These are phyloP conservation scores for Austroboletus niveus DNA, from an alignment of 1,284 basidiomycete genomes.

Conservation along the genomic window DNA sequence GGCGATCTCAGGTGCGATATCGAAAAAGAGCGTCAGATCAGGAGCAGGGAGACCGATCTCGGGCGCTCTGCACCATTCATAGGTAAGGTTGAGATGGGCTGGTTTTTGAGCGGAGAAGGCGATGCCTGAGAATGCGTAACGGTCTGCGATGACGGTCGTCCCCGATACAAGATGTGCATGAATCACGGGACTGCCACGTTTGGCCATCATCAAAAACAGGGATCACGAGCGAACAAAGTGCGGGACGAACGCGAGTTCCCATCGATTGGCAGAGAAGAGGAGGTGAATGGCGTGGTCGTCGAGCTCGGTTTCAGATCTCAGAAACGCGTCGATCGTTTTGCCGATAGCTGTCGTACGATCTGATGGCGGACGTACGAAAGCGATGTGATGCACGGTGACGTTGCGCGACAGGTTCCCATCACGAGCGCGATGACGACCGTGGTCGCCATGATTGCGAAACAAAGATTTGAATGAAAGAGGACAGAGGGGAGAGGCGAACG, in stretches of 20 bases:
- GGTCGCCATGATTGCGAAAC: no score
- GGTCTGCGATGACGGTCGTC: conserved; percentile 82
- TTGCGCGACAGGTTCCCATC: neutral
- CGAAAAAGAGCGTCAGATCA: conserved; percentile 87
- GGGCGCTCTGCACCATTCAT: conserved; percentile 82
- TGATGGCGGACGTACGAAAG: conserved; percentile 33
- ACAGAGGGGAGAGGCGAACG: neutral
- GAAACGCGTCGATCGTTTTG: conserved; percentile 91
- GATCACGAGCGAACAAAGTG: neutral
- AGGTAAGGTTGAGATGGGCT: conserved; percentile 39
- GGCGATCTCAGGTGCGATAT: conserved; percentile 75
- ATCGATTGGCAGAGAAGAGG: conserved; percentile 95
- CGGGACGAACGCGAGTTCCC: conserved; percentile 84
- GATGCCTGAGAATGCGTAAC: conserved; percentile 96
- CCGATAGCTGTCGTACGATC: conserved; percentile 93
- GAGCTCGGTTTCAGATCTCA: conserved; percentile 80
- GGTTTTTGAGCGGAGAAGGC: conserved; percentile 89
- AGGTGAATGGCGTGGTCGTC: conserved; percentile 93
- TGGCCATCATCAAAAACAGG: neutral
- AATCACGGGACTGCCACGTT: conserved; percentile 56
- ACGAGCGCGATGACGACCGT: neutral
- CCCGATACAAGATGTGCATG: conserved; percentile 61
- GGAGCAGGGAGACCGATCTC: conserved; percentile 87
- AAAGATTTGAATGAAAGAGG: neutral
- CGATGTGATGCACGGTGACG: neutral